Evolutionary conservation across 2,329 filamentous ascomycete species (phyloP).

Genomic region (Calycina herbarum): DNA sequence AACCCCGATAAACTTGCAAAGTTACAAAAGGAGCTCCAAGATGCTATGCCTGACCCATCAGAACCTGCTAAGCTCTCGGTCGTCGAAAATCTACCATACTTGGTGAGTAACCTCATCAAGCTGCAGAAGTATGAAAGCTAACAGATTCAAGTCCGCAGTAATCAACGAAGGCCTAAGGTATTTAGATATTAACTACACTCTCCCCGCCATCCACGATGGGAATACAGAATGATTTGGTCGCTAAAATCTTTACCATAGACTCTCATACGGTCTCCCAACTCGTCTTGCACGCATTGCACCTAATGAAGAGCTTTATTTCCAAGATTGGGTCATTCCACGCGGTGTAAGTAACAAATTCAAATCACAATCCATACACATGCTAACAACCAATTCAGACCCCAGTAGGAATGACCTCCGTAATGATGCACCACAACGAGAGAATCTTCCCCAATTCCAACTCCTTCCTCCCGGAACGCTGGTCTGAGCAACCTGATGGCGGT

Average conservation of each 20-base stretch:
- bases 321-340: slow-evolving; percentile 26
- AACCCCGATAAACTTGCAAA: slow-evolving; percentile 23
- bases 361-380: not conserved
- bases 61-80: slow-evolving; percentile 18
- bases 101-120: slow-evolving; percentile 7
- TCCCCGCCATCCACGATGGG: not conserved
- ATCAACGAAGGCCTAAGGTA: slow-evolving; percentile 24
- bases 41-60: slow-evolving; percentile 20
- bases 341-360: slow-evolving; percentile 26
- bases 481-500: slow-evolving; percentile 28
- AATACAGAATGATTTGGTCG: not conserved
- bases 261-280: slow-evolving; percentile 33
- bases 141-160: slow-evolving; percentile 14
- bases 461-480: slow-evolving; percentile 43
- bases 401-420: slow-evolving; percentile 26
- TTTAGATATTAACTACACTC: not conserved
- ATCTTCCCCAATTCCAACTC: slow-evolving; percentile 35
- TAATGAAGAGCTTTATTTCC: slow-evolving; percentile 24
- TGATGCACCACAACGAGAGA: slow-evolving; percentile 35
- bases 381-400: slow-evolving; percentile 20
- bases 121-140: not conserved
- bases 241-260: slow-evolving; percentile 8
- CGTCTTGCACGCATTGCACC: slow-evolving; percentile 35
- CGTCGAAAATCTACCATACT: slow-evolving; percentile 32
- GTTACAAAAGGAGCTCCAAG: slow-evolving; percentile 21